phyloP scores from a whole-genome alignment of 208 protist genomes.

The Trypanosoma congolense region DNA sequence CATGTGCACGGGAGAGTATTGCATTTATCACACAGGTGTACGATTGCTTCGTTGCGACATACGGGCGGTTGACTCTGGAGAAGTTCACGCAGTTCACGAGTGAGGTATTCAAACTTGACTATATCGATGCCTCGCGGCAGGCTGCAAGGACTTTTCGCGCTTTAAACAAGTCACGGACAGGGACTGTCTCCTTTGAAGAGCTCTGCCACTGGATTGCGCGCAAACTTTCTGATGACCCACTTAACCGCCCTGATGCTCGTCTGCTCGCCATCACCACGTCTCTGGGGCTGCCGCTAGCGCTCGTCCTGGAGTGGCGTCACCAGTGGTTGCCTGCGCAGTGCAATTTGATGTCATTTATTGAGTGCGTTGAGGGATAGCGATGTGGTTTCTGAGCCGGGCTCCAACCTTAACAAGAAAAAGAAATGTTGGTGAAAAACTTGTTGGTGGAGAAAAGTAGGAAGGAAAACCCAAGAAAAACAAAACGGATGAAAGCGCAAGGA shows the following conservation, averaged over 20 bases:
- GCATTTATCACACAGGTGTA: slow-evolving; percentile 57
- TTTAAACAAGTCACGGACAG: slow-evolving; percentile 67
- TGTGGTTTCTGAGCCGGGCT: too few species aligned
- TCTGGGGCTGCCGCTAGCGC: slow-evolving; percentile 60
- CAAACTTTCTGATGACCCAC: slow-evolving; percentile 70
- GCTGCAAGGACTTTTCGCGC: slow-evolving; percentile 74
- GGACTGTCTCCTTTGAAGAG: slow-evolving; percentile 81
- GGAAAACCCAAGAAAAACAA: too few species aligned
- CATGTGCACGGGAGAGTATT: slow-evolving; percentile 71
- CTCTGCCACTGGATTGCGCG: slow-evolving; percentile 80
- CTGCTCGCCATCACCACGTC: slow-evolving; percentile 68
- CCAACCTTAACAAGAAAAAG: too few species aligned
- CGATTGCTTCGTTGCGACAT: slow-evolving; percentile 46
- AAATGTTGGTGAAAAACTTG: too few species aligned
- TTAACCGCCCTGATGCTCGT: slow-evolving; percentile 58
- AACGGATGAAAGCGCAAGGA: too few species aligned
- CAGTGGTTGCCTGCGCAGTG: slow-evolving; percentile 52
- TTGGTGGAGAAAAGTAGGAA: too few species aligned
- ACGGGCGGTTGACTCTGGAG: slow-evolving; percentile 53
- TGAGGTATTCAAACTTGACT: slow-evolving; percentile 64
- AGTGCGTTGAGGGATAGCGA: too few species aligned
- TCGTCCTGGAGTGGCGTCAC: slow-evolving; percentile 50
- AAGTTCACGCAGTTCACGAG: slow-evolving; percentile 52
- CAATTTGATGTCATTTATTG: too few species aligned
- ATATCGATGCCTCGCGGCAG: slow-evolving; percentile 62